Evolutionary conservation across 2,329 filamentous ascomycete genomes (phyloP), one percentile per base, ranked within the genome.

Genomic region (Tolypocladium guangdongense): DNA sequence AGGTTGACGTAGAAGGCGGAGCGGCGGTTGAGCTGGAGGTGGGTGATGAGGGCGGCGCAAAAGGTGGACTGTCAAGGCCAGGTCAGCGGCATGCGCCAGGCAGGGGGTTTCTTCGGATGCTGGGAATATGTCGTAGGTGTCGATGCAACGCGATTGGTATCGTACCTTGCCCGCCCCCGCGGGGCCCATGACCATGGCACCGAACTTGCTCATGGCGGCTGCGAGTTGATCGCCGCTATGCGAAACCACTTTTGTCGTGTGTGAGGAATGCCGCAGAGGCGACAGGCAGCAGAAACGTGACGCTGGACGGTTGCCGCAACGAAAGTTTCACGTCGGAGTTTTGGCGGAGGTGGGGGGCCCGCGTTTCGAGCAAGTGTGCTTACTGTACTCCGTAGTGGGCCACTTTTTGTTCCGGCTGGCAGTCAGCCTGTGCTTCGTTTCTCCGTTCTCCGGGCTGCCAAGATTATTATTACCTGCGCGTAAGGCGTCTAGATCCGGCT

Each of bases 1-100:
- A 99, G 89, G 73, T 99, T 99, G 67, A 99, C 87, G 73, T 97
- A 99, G 78, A 95, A 96, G 71, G 88, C 88, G 50, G 90, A 95
- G n/a, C 91, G 88, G 53, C 89, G 88, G 71, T 89, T 91, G 66
- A 90, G 87, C 63, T 89, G 84, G 30, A 97, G 84, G 66, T 97
- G 90, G 56, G 93, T 90, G 68, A 97, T 96, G 63, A 99, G 81
- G 61, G 90, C 83, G 55, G 88, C 86, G 76, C 90, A 96, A 71
- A 99, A 99, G 57, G 93, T 99, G 32, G 91, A 95, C 81, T 90
- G 24, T 4, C 24, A 7, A 32, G 27, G 24, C 3, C 41, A 10
- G 16, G 41, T 45, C 41, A 45, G 41, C 24, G 27, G 27, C 43
- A 46, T 7, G 27, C 24, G 10, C 16, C 18, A n/a, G n/a, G n/a